Base-by-base conservation (phyloP, 371 early-diverging fungal genomes). In the Zancudomyces culisetae region DNA sequence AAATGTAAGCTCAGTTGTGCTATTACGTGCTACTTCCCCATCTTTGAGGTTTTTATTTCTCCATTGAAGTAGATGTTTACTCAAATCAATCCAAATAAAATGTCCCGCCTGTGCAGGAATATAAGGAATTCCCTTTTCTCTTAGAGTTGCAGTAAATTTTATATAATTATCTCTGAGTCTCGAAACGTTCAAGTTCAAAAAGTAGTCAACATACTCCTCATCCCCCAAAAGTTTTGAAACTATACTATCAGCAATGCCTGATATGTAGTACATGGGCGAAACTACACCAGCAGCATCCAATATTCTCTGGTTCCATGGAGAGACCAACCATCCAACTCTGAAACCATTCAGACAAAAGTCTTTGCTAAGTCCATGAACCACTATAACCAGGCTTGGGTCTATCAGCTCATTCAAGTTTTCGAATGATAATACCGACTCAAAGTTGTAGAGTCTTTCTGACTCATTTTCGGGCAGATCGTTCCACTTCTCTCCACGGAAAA, bases 321-420 rank as follows among this genome's bases (percentile, higher is more conserved):
- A 70, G 21, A 82, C 54, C 15, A 74, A 52, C 52, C 74, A 77
- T 12, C 82, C 81, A 27, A 77, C 60, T 29, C 81, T 76, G 52
- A 78, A 70, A 3, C 83, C 84, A 54, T 80, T 80, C 27, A 82
- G 48, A 23, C 78, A 74, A 60, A 82, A 83, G 59, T 83, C 84
- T 61, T 83, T 83, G 60, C 81, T 80, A 55, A 89, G 57, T 29
- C 81, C 78, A 63, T 84, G 85, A 22, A 86, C 55, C n/a, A 84
- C 72, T 52, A 83, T 78, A 18, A 81, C 73, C 19, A 70, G 51
- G 0, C 59, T 50, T 42, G 79, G 77, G 46, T 81, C 79, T 30
- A 81, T 81, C 26, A 77, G 60, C 2, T 75, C 45, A n/a, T 62
- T 60, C 40, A 80, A 54, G 50, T 76, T 73, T 3, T 61, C 53